phyloP scores from a whole-genome alignment of 208 protist genomes.

The Entamoeba dispar region DNA sequence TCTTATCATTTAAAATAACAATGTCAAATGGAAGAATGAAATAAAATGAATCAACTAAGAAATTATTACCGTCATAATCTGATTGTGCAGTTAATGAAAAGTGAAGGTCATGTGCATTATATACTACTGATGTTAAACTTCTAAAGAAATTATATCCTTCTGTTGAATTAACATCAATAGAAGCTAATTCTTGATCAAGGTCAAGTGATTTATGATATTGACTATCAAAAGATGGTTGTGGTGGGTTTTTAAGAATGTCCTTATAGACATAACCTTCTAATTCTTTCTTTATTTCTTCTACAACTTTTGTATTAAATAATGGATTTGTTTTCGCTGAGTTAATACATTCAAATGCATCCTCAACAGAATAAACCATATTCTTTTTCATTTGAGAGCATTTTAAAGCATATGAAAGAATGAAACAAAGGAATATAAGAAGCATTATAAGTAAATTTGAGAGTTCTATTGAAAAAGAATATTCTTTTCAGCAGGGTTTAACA shows the following conservation, averaged over 20 bases:
- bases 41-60: neutral
- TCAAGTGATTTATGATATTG: neutral
- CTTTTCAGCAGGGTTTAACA: too few species aligned
- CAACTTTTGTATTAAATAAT: neutral
- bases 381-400: too few species aligned
- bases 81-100: neutral
- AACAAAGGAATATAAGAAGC: too few species aligned
- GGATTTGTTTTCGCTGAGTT: neutral
- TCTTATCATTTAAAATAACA: neutral
- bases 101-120: neutral
- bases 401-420: too few species aligned
- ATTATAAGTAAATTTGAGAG: too few species aligned
- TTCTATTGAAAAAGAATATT: too few species aligned
- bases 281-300: neutral
- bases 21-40: neutral
- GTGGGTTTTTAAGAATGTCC: neutral
- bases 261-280: neutral
- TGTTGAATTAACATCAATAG: neutral
- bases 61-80: neutral
- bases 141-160: neutral
- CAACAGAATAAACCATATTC: neutral
- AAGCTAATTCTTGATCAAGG: neutral
- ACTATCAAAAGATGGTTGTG: neutral
- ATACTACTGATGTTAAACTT: neutral
- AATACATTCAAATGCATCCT: neutral